phyloP scores from a whole-genome alignment of 306 rosid genomes.

The Malus orientalis region DNA sequence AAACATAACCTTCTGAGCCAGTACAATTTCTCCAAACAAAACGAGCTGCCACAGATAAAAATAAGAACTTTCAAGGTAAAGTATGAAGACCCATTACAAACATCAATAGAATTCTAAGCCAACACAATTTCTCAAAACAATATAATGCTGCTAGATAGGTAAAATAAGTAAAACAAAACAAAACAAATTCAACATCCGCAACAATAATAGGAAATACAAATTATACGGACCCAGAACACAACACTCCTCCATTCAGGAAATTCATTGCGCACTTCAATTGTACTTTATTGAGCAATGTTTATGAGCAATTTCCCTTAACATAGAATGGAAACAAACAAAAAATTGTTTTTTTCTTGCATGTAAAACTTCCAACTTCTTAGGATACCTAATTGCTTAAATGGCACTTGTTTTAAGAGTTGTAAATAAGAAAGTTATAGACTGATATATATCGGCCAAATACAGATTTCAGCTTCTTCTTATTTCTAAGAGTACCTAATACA shows the following conservation, averaged over 20 bases:
- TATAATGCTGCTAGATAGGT: not conserved
- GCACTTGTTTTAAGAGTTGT: not conserved
- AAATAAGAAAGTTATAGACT: not conserved
- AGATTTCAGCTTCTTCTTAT: not conserved
- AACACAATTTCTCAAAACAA: not conserved
- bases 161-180: not conserved
- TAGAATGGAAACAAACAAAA: not conserved
- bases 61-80: not conserved
- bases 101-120: not conserved
- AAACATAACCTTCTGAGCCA: slow-evolving; percentile 94
- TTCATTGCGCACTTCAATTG: not conserved
- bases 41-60: slow-evolving; percentile 43
- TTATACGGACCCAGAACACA: not conserved
- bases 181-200: not conserved
- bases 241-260: not conserved
- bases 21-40: slow-evolving; percentile 93
- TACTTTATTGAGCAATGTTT: not conserved
- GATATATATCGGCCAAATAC: not conserved
- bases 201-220: not conserved
- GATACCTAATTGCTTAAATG: not conserved
- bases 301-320: not conserved
- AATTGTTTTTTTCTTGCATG: not conserved
- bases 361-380: not conserved
- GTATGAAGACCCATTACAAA: not conserved
- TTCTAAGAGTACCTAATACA: not conserved